A percentile compares a stretch with the other conserved stretches of the same genome.
Evolutionary conservation across 306 rosid species (phyloP).

Genomic region (Lotus japonicus): DNA sequence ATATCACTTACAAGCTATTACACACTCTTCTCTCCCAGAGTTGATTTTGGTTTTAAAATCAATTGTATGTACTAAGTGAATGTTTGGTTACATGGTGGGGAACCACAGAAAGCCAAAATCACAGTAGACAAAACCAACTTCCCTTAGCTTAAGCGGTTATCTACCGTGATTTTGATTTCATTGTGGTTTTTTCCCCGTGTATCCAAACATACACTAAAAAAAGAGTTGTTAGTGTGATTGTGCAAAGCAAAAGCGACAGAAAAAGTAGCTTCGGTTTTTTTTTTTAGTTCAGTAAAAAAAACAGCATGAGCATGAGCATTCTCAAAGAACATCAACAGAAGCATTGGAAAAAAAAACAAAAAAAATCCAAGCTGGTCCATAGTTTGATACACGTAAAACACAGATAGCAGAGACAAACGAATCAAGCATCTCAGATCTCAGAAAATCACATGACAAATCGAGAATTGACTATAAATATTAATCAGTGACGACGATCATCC

Average conservation of each 20-base stretch:
- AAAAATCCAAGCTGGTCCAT: neutral
- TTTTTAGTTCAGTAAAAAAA: neutral
- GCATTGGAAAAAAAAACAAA: neutral
- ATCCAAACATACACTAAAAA: too few species aligned
- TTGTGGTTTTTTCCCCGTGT: too few species aligned
- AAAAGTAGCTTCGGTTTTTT: neutral
- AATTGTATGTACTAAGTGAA: too few species aligned
- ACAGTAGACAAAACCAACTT: too few species aligned
- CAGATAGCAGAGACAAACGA: neutral
- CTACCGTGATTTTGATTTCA: too few species aligned
- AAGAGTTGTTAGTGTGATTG: neutral
- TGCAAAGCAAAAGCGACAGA: constrained; percentile 5
- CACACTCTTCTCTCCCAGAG: too few species aligned
- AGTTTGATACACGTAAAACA: neutral
- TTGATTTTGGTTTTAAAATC: too few species aligned
- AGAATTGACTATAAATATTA: neutral
- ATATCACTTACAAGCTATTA: too few species aligned
- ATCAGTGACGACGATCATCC: neutral
- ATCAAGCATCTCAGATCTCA: constrained; percentile 21
- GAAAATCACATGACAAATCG: neutral
- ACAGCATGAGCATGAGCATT: constrained; percentile 10
- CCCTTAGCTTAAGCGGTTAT: too few species aligned
- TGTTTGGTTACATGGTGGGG: too few species aligned
- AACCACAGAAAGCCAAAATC: too few species aligned
- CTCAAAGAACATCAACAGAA: neutral